Percentiles rank a stretch among this genome's conserved stretches.
phyloP scores from a whole-genome alignment of 1,139 yeast species.

The Geotrichum bryndzae region DNA sequence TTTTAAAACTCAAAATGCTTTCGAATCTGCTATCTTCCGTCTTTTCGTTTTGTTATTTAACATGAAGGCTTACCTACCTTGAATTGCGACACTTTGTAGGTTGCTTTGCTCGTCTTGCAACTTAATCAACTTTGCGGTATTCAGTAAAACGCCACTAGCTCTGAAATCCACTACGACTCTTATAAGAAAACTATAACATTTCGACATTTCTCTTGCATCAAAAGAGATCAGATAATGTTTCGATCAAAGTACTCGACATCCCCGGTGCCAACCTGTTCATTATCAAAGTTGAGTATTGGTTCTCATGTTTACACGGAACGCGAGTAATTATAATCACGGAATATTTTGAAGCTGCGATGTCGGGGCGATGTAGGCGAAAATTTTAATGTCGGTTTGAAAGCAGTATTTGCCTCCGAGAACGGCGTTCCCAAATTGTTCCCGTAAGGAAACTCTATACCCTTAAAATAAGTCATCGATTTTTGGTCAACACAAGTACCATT shows the following conservation, averaged over 20 bases:
- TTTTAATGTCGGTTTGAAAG: neutral
- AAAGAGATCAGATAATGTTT: neutral
- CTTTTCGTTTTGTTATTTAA: no score
- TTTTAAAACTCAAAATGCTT: neutral
- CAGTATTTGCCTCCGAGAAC: neutral
- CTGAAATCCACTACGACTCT: no score
- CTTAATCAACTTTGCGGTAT: neutral
- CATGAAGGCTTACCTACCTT: neutral
- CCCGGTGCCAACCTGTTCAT: neutral
- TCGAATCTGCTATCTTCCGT: neutral
- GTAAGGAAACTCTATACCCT: neutral
- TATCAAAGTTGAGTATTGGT: neutral
- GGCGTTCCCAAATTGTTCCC: neutral
- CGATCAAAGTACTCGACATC: neutral
- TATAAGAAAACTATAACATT: neutral
- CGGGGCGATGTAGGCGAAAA: neutral
- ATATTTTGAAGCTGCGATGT: no score
- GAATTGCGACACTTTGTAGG: neutral
- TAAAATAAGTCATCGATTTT: neutral
- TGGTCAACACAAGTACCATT: neutral
- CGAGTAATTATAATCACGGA: neutral
- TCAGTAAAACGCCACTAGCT: neutral
- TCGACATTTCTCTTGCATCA: neutral
- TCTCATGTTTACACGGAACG: neutral
- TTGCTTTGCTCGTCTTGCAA: neutral